Percentiles rank a stretch among this genome's conserved stretches.
phyloP scores from a whole-genome alignment of 2,329 filamentous ascomycete species.

The Clarireedia homoeocarpa region DNA sequence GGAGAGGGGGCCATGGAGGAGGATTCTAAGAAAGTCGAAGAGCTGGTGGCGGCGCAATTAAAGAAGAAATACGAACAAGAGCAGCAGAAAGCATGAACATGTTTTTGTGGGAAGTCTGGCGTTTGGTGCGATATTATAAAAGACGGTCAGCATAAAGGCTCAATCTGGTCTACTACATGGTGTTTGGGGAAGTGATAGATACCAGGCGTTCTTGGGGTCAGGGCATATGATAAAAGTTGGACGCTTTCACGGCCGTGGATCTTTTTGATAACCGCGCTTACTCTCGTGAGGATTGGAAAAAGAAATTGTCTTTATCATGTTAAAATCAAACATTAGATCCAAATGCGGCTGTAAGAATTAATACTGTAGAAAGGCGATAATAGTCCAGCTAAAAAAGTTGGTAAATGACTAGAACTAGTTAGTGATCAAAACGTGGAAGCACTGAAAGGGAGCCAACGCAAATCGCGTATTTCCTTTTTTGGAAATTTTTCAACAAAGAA shows the following conservation, averaged over 20 bases:
- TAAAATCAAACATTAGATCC: no score
- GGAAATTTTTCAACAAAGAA: neutral
- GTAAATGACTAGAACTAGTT: no score
- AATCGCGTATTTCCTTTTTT: neutral
- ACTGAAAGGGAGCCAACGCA: neutral
- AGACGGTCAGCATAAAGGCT: neutral
- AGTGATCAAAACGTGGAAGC: no score
- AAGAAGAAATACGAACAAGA: conserved; percentile 8
- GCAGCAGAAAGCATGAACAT: neutral
- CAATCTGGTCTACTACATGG: neutral
- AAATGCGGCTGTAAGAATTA: no score
- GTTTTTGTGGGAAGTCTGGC: neutral
- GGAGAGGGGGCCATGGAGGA: conserved; percentile 32
- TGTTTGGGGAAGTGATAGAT: neutral
- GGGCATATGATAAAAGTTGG: neutral
- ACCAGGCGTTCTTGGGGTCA: conserved; percentile 5
- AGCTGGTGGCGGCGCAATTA: conserved; percentile 21
- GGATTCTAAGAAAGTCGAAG: conserved; percentile 30
- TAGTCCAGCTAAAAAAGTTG: no score
- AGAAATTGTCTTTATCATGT: no score
- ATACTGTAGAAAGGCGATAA: no score
- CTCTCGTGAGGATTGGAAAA: no score
- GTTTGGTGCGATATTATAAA: no score
- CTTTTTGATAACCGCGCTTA: no score
- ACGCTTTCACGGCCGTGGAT: no score